phyloP scores from a whole-genome alignment of 768 basidiomycete genomes.

The Tylopilus rubrobrunneus region DNA sequence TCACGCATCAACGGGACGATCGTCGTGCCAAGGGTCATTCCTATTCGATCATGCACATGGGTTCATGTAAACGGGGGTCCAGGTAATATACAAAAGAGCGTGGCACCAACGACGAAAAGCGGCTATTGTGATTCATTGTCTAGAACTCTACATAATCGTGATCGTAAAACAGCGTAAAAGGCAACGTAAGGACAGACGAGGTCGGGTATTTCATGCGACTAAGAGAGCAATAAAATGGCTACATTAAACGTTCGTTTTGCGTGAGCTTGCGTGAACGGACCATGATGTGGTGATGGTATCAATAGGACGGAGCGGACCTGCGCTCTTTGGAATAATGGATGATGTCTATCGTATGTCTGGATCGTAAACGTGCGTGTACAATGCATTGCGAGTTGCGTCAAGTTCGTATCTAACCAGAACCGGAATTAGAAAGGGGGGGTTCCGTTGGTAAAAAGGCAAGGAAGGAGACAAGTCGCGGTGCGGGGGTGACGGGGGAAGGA shows the following conservation, averaged over 20 bases:
- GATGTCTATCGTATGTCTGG: slow-evolving; percentile 25
- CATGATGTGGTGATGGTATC: slow-evolving; percentile 8
- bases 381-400: slow-evolving; percentile 28
- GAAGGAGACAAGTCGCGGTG: slow-evolving; percentile 5
- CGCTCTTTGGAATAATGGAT: slow-evolving; percentile 9
- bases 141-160: neutral
- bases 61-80: neutral
- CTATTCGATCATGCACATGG: neutral
- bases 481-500: slow-evolving; percentile 9
- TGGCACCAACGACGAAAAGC: neutral
- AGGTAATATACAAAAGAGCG: neutral
- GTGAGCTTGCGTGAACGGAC: slow-evolving; percentile 15
- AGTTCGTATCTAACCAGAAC: slow-evolving; percentile 19
- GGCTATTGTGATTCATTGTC: neutral
- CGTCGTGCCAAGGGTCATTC: neutral
- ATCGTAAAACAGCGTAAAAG: slow-evolving; percentile 1
- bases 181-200: slow-evolving; percentile 16
- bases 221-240: slow-evolving; percentile 2
- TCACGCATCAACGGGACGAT: neutral
- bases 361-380: slow-evolving; percentile 24
- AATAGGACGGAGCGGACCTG: slow-evolving; percentile 5
- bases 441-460: slow-evolving; percentile 6
- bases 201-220: slow-evolving; percentile 16
- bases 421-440: neutral
- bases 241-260: slow-evolving; percentile 13